These are phyloP conservation scores for Candida sp. DNA, from an alignment of 1,139 yeast species.

Conservation along the genomic window DNA sequence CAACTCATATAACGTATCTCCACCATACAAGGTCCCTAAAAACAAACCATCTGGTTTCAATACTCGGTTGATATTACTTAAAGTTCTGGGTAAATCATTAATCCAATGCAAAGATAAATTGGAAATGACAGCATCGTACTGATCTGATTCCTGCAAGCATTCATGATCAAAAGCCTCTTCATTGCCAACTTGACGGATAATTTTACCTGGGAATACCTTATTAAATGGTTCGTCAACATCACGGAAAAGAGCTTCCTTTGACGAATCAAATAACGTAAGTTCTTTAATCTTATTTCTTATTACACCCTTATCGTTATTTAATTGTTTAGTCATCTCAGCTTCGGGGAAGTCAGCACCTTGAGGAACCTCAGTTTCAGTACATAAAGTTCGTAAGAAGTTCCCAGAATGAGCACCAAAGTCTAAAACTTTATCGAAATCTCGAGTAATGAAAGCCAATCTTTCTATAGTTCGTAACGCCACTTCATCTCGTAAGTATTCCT, in stretches of 20 bases:
- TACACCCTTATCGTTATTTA: constrained; percentile 48
- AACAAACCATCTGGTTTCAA: constrained; percentile 81
- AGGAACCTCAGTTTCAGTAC: constrained; percentile 27
- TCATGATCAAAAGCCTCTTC: constrained; percentile 58
- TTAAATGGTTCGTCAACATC: constrained; percentile 38
- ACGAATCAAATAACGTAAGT: constrained; percentile 68
- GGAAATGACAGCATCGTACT: constrained; percentile 71
- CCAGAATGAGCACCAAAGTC: constrained; percentile 81
- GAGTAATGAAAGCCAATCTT: constrained; percentile 68
- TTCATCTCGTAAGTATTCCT: constrained; percentile 76
- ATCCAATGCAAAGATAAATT: constrained; percentile 83
- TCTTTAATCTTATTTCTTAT: constrained; percentile 53
- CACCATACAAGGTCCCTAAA: constrained; percentile 81
- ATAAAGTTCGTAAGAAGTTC: constrained; percentile 40
- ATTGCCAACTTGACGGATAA: constrained; percentile 55
- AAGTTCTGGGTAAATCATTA: constrained; percentile 69
- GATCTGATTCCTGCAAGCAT: constrained; percentile 31
- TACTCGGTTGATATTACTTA: constrained; percentile 55
- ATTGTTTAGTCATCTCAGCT: constrained; percentile 27
- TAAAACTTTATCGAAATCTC: constrained; percentile 56
- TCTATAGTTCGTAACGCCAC: constrained; percentile 73
- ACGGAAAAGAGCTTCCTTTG: constrained; percentile 49
- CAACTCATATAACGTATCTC: constrained; percentile 78
- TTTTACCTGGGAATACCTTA: constrained; percentile 35
- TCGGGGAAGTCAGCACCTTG: constrained; percentile 26